Conservation (phyloP, 305 asterid genomes). For the Rubia occidens region DNA sequence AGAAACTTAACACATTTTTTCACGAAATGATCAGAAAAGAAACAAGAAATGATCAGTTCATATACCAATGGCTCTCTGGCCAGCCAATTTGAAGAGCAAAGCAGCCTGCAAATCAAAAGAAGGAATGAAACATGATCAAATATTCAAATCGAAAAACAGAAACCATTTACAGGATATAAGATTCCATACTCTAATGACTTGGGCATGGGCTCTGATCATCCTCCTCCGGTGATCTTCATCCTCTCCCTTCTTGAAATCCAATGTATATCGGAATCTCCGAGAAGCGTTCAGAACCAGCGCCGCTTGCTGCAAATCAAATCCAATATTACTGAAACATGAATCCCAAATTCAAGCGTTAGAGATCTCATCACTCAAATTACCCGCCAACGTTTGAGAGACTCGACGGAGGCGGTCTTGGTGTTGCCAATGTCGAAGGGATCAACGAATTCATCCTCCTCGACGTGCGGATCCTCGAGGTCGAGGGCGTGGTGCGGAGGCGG, state of each 20-base stretch:
- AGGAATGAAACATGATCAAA: conserved; percentile 17
- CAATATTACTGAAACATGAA: too few species aligned
- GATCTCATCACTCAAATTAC: conserved; percentile 23
- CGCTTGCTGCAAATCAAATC: conserved; percentile 49
- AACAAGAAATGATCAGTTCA: neutral
- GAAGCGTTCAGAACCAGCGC: conserved; percentile 92
- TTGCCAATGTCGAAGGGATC: conserved; percentile 78
- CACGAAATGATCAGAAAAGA: neutral
- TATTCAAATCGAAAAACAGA: neutral
- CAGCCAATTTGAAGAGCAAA: conserved; percentile 86
- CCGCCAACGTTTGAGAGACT: conserved; percentile 86
- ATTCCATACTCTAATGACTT: conserved; percentile 71
- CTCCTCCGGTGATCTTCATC: conserved; percentile 59
- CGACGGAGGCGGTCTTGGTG: conserved; percentile 63
- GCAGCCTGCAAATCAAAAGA: conserved; percentile 55
- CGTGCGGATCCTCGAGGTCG: conserved; percentile 24
- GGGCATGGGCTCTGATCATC: conserved; percentile 92
- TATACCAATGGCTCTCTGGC: conserved; percentile 80
- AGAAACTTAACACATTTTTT: neutral
- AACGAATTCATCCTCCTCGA: conserved; percentile 29
- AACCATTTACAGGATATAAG: neutral
- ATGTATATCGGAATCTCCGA: conserved; percentile 81
- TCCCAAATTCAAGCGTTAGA: too few species aligned
- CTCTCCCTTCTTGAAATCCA: conserved; percentile 71
- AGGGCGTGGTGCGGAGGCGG: conserved; percentile 20